phyloP scores from a whole-genome alignment of 257 asterid species.

The Anisodus acutangulus region DNA sequence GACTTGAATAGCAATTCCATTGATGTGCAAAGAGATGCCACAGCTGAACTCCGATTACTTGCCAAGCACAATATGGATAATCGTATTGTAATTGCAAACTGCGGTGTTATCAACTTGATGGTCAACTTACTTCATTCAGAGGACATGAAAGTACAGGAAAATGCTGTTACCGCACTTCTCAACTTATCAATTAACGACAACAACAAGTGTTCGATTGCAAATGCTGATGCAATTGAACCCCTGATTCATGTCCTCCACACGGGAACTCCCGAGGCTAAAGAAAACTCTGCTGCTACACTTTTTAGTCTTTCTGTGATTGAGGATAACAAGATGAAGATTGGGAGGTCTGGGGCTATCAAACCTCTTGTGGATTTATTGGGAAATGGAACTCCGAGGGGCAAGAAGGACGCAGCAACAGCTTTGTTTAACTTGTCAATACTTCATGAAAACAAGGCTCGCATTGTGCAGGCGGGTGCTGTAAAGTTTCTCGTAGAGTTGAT shows the following conservation, averaged over 20 bases:
- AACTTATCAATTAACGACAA: neutral
- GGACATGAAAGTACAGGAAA: constrained; percentile 41
- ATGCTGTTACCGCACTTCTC: constrained; percentile 47
- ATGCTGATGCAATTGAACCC: constrained; percentile 33
- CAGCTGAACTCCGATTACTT: constrained; percentile 43
- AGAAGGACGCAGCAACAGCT: constrained; percentile 48
- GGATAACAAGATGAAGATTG: no score
- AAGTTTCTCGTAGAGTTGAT: constrained; percentile 44
- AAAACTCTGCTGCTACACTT: no score
- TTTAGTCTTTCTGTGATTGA: no score
- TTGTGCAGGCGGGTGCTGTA: constrained; percentile 48
- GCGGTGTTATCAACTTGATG: constrained; percentile 41
- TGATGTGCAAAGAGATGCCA: constrained; percentile 30
- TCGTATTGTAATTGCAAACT: constrained; percentile 43
- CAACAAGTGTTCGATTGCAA: constrained; percentile 41
- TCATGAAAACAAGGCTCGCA: constrained; percentile 43
- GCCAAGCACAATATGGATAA: constrained; percentile 51
- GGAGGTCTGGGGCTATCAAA: no score
- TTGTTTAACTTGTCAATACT: constrained; percentile 33
- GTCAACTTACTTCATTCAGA: constrained; percentile 40
- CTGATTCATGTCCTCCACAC: no score
- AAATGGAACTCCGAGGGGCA: constrained; percentile 30
- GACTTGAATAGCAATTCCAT: no score
- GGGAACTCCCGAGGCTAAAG: no score
- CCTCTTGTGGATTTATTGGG: no score